Percentiles rank a stretch among this genome's conserved stretches.
Evolutionary conservation across 768 basidiomycete species (phyloP).

Genomic region (Amanita molliuscula): DNA sequence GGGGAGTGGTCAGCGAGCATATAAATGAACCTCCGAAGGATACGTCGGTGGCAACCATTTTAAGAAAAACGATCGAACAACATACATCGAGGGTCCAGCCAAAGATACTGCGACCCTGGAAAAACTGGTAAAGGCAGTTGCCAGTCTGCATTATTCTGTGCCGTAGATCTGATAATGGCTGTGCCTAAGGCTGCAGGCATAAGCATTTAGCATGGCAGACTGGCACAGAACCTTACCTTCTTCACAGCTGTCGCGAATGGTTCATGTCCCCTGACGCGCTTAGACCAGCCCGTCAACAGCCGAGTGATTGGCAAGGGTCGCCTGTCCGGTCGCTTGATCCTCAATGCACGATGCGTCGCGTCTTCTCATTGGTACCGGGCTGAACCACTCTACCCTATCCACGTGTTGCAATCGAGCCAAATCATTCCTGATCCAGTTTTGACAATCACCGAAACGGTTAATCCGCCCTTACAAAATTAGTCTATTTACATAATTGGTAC

Average conservation of each 20-base stretch:
- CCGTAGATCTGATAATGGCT: constrained; percentile 5
- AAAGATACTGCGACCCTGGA: constrained; percentile 8
- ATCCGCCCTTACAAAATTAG: constrained; percentile 6
- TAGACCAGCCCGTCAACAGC: neutral
- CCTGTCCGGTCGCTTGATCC: constrained; percentile 1
- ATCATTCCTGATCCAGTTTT: constrained; percentile 3
- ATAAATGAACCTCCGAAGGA: constrained; percentile 21
- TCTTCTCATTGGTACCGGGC: neutral
- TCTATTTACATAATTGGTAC: constrained; percentile 1
- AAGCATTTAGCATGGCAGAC: neutral
- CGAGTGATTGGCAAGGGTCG: constrained; percentile 7
- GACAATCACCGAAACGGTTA: constrained; percentile 4
- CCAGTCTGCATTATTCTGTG: constrained; percentile 1
- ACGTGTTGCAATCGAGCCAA: constrained; percentile 6
- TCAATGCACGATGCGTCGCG: neutral
- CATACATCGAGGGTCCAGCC: constrained; percentile 6
- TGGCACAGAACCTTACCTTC: neutral
- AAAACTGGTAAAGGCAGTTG: constrained; percentile 5
- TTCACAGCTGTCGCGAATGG: neutral
- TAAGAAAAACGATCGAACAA: constrained; percentile 5
- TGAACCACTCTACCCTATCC: constrained; percentile 2
- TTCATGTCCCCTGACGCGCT: neutral
- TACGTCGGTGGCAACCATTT: constrained; percentile 7
- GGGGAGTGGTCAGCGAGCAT: constrained; percentile 14
- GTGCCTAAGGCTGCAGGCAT: neutral